phyloP scores from a whole-genome alignment of 345 rosid genomes.

The Arabidopsis arenosa region DNA sequence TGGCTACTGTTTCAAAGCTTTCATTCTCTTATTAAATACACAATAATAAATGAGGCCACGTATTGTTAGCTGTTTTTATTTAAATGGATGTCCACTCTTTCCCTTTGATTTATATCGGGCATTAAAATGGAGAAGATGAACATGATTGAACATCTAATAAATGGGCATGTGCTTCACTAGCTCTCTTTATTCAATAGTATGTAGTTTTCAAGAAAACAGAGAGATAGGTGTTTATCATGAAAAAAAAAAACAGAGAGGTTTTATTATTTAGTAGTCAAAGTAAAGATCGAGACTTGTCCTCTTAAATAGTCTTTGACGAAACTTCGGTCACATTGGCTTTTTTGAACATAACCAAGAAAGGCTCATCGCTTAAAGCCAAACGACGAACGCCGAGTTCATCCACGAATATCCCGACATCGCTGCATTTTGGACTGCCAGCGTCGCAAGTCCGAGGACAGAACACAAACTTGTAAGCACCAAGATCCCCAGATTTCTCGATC shows the following conservation, averaged over 20 bases:
- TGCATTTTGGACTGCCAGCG: slow-evolving; percentile 47
- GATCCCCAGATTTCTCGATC: slow-evolving; percentile 50
- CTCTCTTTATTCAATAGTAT: neutral
- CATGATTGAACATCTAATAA: too few species aligned
- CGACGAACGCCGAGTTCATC: slow-evolving; percentile 52
- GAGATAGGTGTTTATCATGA: neutral
- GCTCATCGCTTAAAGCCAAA: slow-evolving; percentile 55
- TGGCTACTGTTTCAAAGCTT: too few species aligned
- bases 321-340: slow-evolving; percentile 47
- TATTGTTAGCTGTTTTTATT: too few species aligned
- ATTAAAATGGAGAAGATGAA: too few species aligned
- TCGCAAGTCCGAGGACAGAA: slow-evolving; percentile 59
- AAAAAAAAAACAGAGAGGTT: slow-evolving; percentile 3
- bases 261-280: neutral
- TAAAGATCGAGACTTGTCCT: neutral
- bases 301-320: slow-evolving; percentile 32
- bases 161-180: too few species aligned
- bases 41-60: too few species aligned
- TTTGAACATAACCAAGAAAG: slow-evolving; percentile 62
- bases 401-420: slow-evolving; percentile 55
- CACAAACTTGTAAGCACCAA: slow-evolving; percentile 57
- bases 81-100: too few species aligned
- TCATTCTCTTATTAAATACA: too few species aligned
- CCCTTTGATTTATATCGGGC: too few species aligned
- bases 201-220: neutral